Evolutionary conservation across 495 filamentous ascomycete genomes (phyloP).

Genomic region (Tetracladium setigerum): DNA sequence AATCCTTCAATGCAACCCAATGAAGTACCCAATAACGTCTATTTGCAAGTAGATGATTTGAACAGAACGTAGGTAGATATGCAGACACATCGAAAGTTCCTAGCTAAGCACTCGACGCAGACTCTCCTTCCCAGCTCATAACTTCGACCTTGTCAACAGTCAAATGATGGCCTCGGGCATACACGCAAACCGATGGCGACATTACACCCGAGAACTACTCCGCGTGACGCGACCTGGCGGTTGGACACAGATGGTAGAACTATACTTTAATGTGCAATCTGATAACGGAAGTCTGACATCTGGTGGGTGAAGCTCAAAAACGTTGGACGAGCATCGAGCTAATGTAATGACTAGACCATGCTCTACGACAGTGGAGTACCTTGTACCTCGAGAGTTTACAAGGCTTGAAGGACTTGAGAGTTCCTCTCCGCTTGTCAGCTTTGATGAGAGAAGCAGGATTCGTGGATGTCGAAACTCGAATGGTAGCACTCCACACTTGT

Average conservation of each 20-base stretch:
- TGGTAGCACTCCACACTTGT: slow-evolving; percentile 68
- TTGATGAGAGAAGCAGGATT: slow-evolving; percentile 65
- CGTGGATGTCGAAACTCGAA: slow-evolving; percentile 58
- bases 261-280: slow-evolving; percentile 83
- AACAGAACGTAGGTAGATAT: slow-evolving; percentile 50
- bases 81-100: slow-evolving; percentile 9
- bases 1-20: slow-evolving; percentile 67
- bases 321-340: background rate
- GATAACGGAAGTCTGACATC: slow-evolving; percentile 77
- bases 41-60: slow-evolving; percentile 70
- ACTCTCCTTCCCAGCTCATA: slow-evolving; percentile 65
- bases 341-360: slow-evolving; percentile 40
- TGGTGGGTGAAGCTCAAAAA: slow-evolving; percentile 25
- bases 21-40: slow-evolving; percentile 59
- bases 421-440: slow-evolving; percentile 52
- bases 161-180: slow-evolving; percentile 74
- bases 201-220: slow-evolving; percentile 71
- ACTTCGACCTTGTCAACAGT: slow-evolving; percentile 90
- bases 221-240: slow-evolving; percentile 51
- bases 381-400: slow-evolving; percentile 59
- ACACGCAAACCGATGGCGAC: slow-evolving; percentile 64
- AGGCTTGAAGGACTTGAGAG: slow-evolving; percentile 62
- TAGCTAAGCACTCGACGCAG: slow-evolving; percentile 25
- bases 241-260: slow-evolving; percentile 88
- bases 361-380: slow-evolving; percentile 66